phyloP scores from a whole-genome alignment of 106 monocot genomes.

The Hemerocallis citrina region DNA sequence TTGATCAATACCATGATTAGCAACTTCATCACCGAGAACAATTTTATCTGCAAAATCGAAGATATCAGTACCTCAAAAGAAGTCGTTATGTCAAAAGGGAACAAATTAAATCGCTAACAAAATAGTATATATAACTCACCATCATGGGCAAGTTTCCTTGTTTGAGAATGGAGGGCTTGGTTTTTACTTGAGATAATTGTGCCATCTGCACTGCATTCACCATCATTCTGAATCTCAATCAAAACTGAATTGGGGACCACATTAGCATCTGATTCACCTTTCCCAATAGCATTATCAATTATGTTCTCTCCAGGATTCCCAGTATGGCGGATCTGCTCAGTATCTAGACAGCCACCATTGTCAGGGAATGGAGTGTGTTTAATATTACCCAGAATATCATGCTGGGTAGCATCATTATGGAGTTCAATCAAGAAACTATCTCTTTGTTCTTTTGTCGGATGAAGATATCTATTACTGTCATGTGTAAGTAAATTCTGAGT shows the following conservation, averaged over 20 bases:
- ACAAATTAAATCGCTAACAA: background rate
- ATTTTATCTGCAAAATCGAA: constrained; percentile 9
- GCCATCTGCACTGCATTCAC: background rate
- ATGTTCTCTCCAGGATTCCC: background rate
- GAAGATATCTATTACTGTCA: background rate
- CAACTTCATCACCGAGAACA: background rate
- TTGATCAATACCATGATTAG: background rate
- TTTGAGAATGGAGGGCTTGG: background rate
- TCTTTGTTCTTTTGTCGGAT: background rate
- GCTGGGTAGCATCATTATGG: background rate
- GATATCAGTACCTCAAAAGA: background rate
- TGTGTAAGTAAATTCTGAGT: background rate
- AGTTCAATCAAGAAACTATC: background rate
- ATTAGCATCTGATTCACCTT: no score
- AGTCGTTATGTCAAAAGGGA: background rate
- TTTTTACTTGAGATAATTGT: background rate
- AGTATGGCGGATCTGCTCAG: background rate
- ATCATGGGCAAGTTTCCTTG: background rate
- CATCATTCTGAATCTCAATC: constrained; percentile 5
- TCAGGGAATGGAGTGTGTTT: background rate
- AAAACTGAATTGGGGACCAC: background rate
- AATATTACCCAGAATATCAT: background rate
- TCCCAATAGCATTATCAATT: background rate
- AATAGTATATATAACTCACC: background rate
- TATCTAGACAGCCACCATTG: background rate